phyloP scores from a whole-genome alignment of 257 asterid species.

The Salvia hispanica region DNA sequence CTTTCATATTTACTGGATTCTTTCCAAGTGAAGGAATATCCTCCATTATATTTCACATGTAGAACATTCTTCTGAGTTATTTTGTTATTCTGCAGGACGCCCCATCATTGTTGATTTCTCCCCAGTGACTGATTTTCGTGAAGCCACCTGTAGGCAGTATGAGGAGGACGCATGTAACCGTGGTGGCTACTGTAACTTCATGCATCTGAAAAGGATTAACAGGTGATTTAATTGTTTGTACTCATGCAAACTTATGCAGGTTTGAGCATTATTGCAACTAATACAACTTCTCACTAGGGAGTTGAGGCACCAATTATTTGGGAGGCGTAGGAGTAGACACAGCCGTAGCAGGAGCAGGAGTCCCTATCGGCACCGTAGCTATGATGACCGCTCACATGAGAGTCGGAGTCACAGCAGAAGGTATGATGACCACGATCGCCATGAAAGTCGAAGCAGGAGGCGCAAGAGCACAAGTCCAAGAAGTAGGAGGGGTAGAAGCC shows the following conservation, averaged over 20 bases:
- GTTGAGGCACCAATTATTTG: constrained; percentile 81
- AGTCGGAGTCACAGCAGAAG: constrained; percentile 75
- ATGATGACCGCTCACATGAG: constrained; percentile 74
- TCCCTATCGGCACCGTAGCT: constrained; percentile 87
- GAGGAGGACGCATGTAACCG: constrained; percentile 96
- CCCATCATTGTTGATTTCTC: constrained; percentile 96
- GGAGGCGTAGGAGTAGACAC: constrained; percentile 57
- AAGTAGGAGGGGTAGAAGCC: constrained; percentile 63
- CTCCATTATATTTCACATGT: neutral
- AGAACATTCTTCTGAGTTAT: constrained; percentile 10
- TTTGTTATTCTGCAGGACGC: constrained; percentile 60
- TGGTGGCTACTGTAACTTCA: constrained; percentile 99
- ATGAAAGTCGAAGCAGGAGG: constrained; percentile 77
- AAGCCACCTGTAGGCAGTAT: constrained; percentile 97
- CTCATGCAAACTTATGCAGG: neutral
- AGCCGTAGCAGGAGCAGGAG: constrained; percentile 86
- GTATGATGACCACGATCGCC: constrained; percentile 68
- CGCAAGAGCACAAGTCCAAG: constrained; percentile 65
- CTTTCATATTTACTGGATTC: neutral
- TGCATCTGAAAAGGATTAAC: constrained; percentile 95
- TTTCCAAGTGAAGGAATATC: neutral
- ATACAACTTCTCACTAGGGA: constrained; percentile 39
- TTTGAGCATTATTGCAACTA: neutral
- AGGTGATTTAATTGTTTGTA: constrained; percentile 46
- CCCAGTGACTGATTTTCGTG: constrained; percentile 96